Base-by-base conservation (phyloP, 2,329 filamentous ascomycete genomes). In the Penicillium occitanis region DNA sequence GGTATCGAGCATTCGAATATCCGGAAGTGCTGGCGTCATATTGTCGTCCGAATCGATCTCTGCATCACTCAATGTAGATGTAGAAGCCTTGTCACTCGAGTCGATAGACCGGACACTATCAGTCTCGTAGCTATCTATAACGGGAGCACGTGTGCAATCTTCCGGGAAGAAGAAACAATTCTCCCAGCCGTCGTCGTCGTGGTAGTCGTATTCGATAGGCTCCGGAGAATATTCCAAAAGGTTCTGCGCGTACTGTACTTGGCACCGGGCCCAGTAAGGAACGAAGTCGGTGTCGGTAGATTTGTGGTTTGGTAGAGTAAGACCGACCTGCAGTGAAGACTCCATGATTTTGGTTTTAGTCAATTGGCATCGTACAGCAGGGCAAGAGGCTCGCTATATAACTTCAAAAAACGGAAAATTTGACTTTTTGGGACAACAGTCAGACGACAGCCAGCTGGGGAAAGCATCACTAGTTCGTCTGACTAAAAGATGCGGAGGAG, bases 161-260 rank as follows among this genome's bases (percentile, higher is more conserved):
- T 80, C 78, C 10, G 78, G 78, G 46, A 80, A 80, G 69, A 80
- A 80, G 70, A 80, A 80, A 65, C 74, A 78, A 67, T 80, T 80
- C 59, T 80, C 78, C 65, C 71, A 71, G 64, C 78, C 79, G 66
- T 79, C 78, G 48, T 77, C 71, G 71, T 80, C 78, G 71, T 78
- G 71, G 74, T 78, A 70, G 66, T 79, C 75, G 77, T 80, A 80
- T 63, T 78, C 78, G 69, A 80, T 77, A 40, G 78, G 78, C 51
- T 80, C 76, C 70, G 76, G 70, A 28, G 76, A 77, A 68, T 69
- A 75, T 66, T 78, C 77, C 22, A 80, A 72, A 4, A 80, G 72
- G 58, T 80, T 76, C 68, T 78, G 73, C 1, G 78, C 78, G 73
- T 73, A 76, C 69, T 79, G 74, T 61, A 76, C 71, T 67, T 73